Percentiles rank a stretch among this genome's conserved stretches.
These are phyloP conservation scores for Xylariomycetidae sp. DNA, from an alignment of 2,329 filamentous ascomycete species.

Conservation along the genomic window DNA sequence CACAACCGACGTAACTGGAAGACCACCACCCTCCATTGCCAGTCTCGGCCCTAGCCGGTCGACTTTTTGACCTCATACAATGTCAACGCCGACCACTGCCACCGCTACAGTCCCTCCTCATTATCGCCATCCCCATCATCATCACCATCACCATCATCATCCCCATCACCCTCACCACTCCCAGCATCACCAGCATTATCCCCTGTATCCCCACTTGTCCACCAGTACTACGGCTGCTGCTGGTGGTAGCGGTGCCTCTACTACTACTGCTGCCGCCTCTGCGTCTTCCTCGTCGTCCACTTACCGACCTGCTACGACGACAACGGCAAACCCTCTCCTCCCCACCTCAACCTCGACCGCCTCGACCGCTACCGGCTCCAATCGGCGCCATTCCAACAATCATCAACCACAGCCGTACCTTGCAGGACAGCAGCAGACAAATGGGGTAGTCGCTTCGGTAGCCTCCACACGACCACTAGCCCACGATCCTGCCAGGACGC, in stretches of 20 bases:
- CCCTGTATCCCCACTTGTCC: slow-evolving; percentile 20
- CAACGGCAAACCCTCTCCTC: slow-evolving; percentile 29
- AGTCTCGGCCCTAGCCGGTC: no score
- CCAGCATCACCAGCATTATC: slow-evolving; percentile 57
- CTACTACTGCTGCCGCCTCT: no score
- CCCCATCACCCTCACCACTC: slow-evolving; percentile 58
- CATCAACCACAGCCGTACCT: slow-evolving; percentile 26
- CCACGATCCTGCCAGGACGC: slow-evolving; percentile 26
- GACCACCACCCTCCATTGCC: no score
- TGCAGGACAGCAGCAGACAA: slow-evolving; percentile 19
- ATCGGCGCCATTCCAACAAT: slow-evolving; percentile 24
- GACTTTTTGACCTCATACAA: slow-evolving; percentile 38
- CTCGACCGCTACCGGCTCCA: slow-evolving; percentile 26
- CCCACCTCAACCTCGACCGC: slow-evolving; percentile 35
- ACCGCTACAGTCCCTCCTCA: slow-evolving; percentile 68
- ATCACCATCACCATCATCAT: slow-evolving; percentile 60
- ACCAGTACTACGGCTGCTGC: slow-evolving; percentile 33
- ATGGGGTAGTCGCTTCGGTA: slow-evolving; percentile 33
- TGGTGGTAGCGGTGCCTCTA: neutral
- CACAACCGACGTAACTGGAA: no score
- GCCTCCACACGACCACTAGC: slow-evolving; percentile 24
- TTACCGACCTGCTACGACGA: slow-evolving; percentile 29
- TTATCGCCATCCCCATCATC: slow-evolving; percentile 54
- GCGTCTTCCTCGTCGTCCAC: no score
- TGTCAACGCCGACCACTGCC: slow-evolving; percentile 79